phyloP scores from a whole-genome alignment of 768 basidiomycete genomes.

The Kwoniella newhampshirensis region DNA sequence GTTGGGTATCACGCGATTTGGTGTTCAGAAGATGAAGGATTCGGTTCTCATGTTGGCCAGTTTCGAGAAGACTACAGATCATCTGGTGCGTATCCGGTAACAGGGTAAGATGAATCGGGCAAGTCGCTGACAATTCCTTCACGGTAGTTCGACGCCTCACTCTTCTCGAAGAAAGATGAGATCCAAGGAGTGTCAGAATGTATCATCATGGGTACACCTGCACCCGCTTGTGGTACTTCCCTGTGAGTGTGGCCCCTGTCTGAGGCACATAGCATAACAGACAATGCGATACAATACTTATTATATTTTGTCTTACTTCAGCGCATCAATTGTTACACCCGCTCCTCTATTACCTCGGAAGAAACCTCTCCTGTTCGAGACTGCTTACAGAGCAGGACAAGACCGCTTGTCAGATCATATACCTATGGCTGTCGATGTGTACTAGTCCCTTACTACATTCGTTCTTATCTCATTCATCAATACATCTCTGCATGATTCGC shows the following conservation, averaged over 20 bases:
- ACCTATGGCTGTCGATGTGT: conserved; percentile 1
- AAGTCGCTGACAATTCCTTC: neutral
- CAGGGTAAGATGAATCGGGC: too few relatives aligned
- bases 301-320: conserved; percentile 10
- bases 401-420: conserved; percentile 9
- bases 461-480: too few relatives aligned
- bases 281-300: neutral
- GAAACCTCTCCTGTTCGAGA: conserved; percentile 54
- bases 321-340: conserved; percentile 54
- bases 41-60: conserved; percentile 94
- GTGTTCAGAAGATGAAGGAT: conserved; percentile 99
- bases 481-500: neutral
- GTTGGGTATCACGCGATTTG: conserved; percentile 95
- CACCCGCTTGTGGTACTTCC: conserved; percentile 89
- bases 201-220: conserved; percentile 98
- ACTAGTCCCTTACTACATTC: neutral
- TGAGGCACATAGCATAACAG: neutral
- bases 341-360: conserved; percentile 49
- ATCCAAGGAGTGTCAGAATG: conserved; percentile 98
- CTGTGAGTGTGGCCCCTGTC: conserved; percentile 64
- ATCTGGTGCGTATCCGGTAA: conserved; percentile 59
- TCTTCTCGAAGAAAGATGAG: conserved; percentile 89
- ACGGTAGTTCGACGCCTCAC: conserved; percentile 82
- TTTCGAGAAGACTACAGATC: conserved; percentile 99
- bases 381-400: conserved; percentile 38